Evolutionary conservation across 106 monocot genomes (phyloP), one percentile per base, ranked within the genome.

Genomic region (Hemerocallis citrina): DNA sequence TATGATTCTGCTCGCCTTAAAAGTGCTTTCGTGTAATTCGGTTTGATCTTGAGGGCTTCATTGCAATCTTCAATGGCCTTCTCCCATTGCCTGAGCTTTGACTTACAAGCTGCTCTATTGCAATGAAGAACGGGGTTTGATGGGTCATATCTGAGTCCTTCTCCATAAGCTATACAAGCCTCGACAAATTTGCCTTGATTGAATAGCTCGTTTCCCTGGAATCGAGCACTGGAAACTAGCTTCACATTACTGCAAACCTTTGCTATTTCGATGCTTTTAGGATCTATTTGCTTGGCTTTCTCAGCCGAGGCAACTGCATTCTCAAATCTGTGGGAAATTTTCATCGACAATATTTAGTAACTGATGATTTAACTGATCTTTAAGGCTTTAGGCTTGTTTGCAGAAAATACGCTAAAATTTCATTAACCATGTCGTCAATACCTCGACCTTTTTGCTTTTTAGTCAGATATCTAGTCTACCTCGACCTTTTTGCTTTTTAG

Each of bases 41-140:
- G 88, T 22, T 80, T 62, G 31, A 80, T 69, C 49, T 57, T 67
- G 14, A 88, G 77, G 2, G 82, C 83, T 48, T 83, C 74, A 63
- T 69, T 83, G 62, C 83, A 88, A 20, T 88, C 88, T 27, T 74
- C 68, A 3, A 88, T 20, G 10, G 88, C 69, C 52, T 68, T 82
- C 45, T 79, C 82, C 82, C 75, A 82, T 25, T 79, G 82, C 6
- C 76, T 82, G 27, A 88, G 79, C 55, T 88, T 88, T 25, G 82
- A 79, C 7, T 63, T 45, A 61, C 88, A 88, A 61, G 68, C 79
- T 9, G 88, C 88, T 72, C 88, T 82, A 43, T 88, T 88, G 62
- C 88, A 88, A 46, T 79, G 52, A 5, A 88, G 77, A 5, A 88
- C 77, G 0, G 88, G 51, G 59, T 88, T 88, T 7, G 65, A 74